Percentiles rank a stretch among this genome's conserved stretches.
Evolutionary conservation across 352 stramenopile species (phyloP).

Genomic region (Phytophthora agathidicida): DNA sequence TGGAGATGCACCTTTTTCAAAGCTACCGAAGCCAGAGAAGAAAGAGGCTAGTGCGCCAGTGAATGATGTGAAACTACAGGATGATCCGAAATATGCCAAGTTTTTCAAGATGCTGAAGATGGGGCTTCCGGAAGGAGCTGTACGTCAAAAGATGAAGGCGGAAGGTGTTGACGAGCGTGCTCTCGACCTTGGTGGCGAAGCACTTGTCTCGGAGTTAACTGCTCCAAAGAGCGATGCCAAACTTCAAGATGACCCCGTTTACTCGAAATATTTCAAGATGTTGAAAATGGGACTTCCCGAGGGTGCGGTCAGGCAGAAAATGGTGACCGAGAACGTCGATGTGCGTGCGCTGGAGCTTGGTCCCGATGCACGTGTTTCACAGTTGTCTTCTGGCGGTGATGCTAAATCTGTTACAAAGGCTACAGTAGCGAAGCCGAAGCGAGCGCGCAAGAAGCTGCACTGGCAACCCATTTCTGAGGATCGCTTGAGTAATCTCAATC

Average conservation of each 20-base stretch:
- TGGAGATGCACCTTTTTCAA: conserved; percentile 15
- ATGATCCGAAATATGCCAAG: conserved; percentile 65
- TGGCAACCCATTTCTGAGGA: conserved; percentile 90
- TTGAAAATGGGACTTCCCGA: conserved; percentile 91
- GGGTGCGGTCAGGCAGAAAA: conserved; percentile 87
- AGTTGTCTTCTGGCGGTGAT: conserved; percentile 23
- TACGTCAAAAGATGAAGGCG: conserved; percentile 85
- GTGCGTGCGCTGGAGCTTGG: conserved; percentile 68
- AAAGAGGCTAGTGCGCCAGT: conserved; percentile 3
- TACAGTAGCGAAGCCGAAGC: conserved; percentile 29
- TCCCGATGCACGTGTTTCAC: conserved; percentile 56
- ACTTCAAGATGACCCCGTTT: conserved; percentile 65
- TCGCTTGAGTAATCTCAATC: conserved; percentile 69
- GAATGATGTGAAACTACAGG: conserved; percentile 26
- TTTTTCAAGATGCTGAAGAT: conserved; percentile 96
- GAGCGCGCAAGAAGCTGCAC: conserved; percentile 87
- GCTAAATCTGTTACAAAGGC: conserved; percentile 5
- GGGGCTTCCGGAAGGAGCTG: conserved; percentile 80
- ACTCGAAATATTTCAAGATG: conserved; percentile 95
- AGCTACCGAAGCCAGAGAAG: conserved; percentile 6
- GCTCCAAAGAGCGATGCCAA: conserved; percentile 34
- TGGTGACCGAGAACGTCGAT: conserved; percentile 65
- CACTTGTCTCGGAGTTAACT: conserved; percentile 45
- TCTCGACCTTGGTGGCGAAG: conserved; percentile 62
- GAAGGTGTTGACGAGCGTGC: conserved; percentile 57